Base-by-base conservation (phyloP, 2,329 filamentous ascomycete species). In the Thielaviopsis euricoi region DNA sequence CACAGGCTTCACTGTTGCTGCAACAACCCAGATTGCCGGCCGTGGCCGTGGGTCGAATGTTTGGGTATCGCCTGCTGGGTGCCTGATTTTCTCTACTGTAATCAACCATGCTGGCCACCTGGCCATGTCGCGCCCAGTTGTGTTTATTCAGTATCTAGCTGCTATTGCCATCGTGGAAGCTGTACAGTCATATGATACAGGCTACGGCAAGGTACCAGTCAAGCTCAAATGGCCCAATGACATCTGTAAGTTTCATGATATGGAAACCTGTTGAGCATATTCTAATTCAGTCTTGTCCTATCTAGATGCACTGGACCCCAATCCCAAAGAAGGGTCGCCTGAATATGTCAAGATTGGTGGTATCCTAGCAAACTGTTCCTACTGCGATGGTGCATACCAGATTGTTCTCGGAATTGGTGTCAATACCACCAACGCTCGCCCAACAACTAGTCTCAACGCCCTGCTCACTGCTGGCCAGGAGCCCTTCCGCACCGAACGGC, bases 181-280 rank as follows among this genome's bases (percentile, higher is more conserved):
- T 0, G 83, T 97, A 62, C 84, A 87, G 62, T 78, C 76, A 25
- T 97, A 97, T 66, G 89, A 85, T 53, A 70, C 71, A 2, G 87
- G 84, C 7, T 97, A 94, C 69, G 76, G 80, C 6, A 74, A 81
- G 0, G 69, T 97, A 4, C 87, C 87, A 0, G 77, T 98, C 48
- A 89, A 87, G 67, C 72, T 98, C 33, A 98, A 98, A 70, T 98
- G 93, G 93, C 93, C 93, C 12, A 98, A 98, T 65, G 93, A 98
- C 67, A 87, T 98, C 57, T 91, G 82, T 83, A 70, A 69, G 76
- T 70, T 4, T 19, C 22, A n/a, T 25, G 9, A 2, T 62, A 19
- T 55, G 51, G 25, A 56, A 17, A 29, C 73, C n/a, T 37, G 5
- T 19, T 13, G 9, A 29, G 22, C 3, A 21, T 40, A 40, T 49